A percentile compares a stretch with the other conserved stretches of the same genome.
phyloP scores from a whole-genome alignment of 208 protist species.

The Trypanosoma melophagium region DNA sequence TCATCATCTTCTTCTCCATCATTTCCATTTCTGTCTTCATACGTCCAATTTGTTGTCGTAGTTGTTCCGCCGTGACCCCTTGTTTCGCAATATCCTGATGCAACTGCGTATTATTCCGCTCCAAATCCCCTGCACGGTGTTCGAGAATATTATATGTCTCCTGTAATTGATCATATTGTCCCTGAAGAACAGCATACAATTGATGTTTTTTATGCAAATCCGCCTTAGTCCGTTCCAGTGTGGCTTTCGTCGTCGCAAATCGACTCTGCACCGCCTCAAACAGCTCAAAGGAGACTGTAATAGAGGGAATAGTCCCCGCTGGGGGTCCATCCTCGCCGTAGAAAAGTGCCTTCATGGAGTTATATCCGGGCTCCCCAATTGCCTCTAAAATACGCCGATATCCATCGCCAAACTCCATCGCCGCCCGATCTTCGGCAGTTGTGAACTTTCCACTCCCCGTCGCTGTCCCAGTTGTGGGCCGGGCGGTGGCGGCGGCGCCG shows the following conservation, averaged over 20 bases:
- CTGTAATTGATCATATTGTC: constrained; percentile 45
- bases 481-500: background rate
- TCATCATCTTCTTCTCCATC: constrained; percentile 53
- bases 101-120: constrained; percentile 66
- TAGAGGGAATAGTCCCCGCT: constrained; percentile 55
- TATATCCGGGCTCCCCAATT: constrained; percentile 65
- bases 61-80: constrained; percentile 68
- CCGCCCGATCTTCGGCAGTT: constrained; percentile 7
- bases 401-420: constrained; percentile 35
- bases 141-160: constrained; percentile 52
- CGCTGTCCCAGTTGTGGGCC: background rate
- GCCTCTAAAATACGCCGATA: constrained; percentile 70
- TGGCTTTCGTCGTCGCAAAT: constrained; percentile 67
- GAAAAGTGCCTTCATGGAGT: constrained; percentile 60
- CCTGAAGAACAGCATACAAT: constrained; percentile 56
- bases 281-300: constrained; percentile 83
- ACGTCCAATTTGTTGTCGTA: constrained; percentile 55
- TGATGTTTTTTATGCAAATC: constrained; percentile 71
- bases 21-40: constrained; percentile 50
- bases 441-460: background rate
- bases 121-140: constrained; percentile 50
- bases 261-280: constrained; percentile 86
- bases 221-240: constrained; percentile 63
- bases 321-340: constrained; percentile 47
- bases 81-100: constrained; percentile 69